A percentile compares a stretch with the other conserved stretches of the same genome.
Evolutionary conservation across 345 rosid genomes (phyloP).

Genomic region (Arabis alpina): DNA sequence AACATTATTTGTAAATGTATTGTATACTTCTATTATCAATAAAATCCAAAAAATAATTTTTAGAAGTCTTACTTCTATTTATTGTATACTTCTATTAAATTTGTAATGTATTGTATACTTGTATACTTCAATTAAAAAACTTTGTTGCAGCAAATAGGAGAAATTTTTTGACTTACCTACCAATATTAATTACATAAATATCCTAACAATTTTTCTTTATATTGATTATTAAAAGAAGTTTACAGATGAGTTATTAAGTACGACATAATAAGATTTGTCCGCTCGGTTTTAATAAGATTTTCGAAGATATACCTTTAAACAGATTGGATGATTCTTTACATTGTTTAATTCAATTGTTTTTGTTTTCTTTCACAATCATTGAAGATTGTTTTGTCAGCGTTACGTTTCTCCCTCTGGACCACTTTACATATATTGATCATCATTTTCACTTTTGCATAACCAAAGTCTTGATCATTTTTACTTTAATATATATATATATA

Average conservation of each 20-base stretch:
- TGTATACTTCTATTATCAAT: conserved; percentile 23
- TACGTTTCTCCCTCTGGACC: conserved; percentile 25
- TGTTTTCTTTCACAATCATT: conserved; percentile 26
- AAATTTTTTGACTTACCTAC: conserved; percentile 40
- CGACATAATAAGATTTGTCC: conserved; percentile 10
- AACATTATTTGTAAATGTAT: no score
- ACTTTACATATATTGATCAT: conserved; percentile 5
- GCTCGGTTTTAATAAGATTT: conserved; percentile 5
- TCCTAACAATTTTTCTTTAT: conserved; percentile 21
- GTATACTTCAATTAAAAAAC: neutral
- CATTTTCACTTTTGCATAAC: conserved; percentile 26
- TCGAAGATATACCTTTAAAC: conserved; percentile 11
- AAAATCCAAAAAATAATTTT: conserved; percentile 16
- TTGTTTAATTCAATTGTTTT: conserved; percentile 20
- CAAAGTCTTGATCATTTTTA: conserved; percentile 8
- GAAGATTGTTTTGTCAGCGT: conserved; percentile 26
- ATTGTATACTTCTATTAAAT: neutral
- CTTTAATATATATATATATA: conserved; percentile 24
- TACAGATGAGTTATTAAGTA: neutral
- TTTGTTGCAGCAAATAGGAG: conserved; percentile 38
- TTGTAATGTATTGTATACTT: neutral
- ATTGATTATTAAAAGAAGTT: conserved; percentile 3
- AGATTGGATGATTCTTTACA: conserved; percentile 22
- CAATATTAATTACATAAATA: conserved; percentile 22
- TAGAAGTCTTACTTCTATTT: neutral